Base-by-base conservation (phyloP, 2,329 filamentous ascomycete genomes). In the Rhytidhysteron rufulum region DNA sequence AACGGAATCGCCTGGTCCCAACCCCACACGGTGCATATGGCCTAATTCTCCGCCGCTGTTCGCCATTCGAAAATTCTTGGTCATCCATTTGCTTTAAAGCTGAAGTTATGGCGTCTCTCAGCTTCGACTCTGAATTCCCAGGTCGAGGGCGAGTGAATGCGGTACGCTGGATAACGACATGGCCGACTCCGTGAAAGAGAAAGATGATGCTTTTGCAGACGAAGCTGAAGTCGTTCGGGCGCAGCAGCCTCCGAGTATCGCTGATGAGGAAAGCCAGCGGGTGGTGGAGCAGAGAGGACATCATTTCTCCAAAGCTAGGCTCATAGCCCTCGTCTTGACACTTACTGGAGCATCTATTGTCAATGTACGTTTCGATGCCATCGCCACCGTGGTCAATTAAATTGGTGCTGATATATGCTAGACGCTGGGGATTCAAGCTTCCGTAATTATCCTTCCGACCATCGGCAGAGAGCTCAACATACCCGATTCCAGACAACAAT, bases 391-490 rank as follows among this genome's bases (percentile, higher is more conserved):
- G 31, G 11, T 35, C 17, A 4, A 6, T n/a, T 27, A 17, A 36
- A 5, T 24, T 20, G 10, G 20, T 13, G n/a, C 19, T 36, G 10
- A 36, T 5, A n/a, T 32, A 5, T 29, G 15, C 5, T 34, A 60
- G 48, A 62, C 59, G 4, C 45, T 62, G 20, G 53, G 52, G 16
- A 50, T 58, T 3, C 60, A 63, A 46, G 53, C 57, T n/a, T 52
- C 54, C 13, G 59, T 63, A 17, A 61, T 63, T 33, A 54, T 63
- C 17, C 50, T 63, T 2, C 59, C 59, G 10, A 58, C 56, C 17
- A 61, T 63, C 22, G 56, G 57, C 16, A 36, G 41, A 19, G 54
- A 55, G 15, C 55, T 63, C 9, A 16, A 50, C 30, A 61, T 63
- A n/a, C 58, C 59, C 2, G 41, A 49, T 11, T 55, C 57, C 9